phyloP scores from a whole-genome alignment of 2,329 filamentous ascomycete genomes.

The Macrophomina phaseolina region DNA sequence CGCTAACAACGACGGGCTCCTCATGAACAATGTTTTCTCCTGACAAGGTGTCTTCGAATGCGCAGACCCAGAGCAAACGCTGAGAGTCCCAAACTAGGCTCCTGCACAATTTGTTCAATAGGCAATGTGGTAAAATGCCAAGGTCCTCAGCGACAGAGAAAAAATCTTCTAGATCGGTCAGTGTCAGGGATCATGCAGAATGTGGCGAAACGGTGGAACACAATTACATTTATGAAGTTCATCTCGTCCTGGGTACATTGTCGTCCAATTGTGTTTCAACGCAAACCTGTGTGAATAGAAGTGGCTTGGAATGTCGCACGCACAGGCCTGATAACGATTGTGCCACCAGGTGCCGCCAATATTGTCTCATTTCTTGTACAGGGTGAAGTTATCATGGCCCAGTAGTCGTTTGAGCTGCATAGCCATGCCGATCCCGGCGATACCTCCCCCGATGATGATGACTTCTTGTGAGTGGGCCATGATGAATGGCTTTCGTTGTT shows the following conservation, averaged over 20 bases:
- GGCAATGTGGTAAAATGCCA: conserved; percentile 49
- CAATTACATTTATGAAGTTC: conserved; percentile 58
- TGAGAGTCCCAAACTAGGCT: conserved; percentile 53
- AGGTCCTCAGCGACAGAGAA: conserved; percentile 42
- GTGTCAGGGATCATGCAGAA: not conserved
- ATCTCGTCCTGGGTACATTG: conserved; percentile 60
- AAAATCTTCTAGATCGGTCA: conserved; percentile 47
- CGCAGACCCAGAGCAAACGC: conserved; percentile 46
- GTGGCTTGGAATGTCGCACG: conserved; percentile 50
- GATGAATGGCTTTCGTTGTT: not conserved
- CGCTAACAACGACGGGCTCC: conserved; percentile 48
- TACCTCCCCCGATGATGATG: conserved; percentile 57
- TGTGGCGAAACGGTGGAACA: not conserved
- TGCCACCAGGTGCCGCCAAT: conserved; percentile 43
- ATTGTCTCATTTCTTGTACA: conserved; percentile 51
- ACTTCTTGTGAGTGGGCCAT: conserved; percentile 40
- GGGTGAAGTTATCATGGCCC: conserved; percentile 46
- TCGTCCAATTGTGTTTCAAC: conserved; percentile 64
- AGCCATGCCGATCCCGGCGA: conserved; percentile 54
- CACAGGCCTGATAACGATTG: conserved; percentile 43
- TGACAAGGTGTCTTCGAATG: conserved; percentile 34
- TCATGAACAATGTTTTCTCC: conserved; percentile 35
- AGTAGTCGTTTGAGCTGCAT: conserved; percentile 52
- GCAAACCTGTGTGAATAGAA: conserved; percentile 68
- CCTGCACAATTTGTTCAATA: conserved; percentile 43